These are phyloP conservation scores for Neofusicoccum umdonicola DNA, from an alignment of 2,329 filamentous ascomycete species.

Conservation along the genomic window DNA sequence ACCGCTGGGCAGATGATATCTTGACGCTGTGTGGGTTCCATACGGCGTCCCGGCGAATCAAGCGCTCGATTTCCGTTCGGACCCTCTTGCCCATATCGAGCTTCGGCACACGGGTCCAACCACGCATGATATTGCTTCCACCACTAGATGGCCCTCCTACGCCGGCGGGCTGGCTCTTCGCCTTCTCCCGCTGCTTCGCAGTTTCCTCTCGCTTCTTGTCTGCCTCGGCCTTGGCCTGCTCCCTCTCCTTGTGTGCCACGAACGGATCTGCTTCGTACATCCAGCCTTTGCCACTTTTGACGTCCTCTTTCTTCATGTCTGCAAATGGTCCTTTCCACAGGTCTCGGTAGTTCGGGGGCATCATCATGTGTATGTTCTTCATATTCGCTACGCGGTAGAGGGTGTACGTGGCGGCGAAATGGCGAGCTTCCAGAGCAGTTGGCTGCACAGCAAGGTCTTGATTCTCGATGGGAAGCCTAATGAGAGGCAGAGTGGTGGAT, in stretches of 20 bases:
- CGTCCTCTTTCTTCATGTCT: conserved; percentile 75
- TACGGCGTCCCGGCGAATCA: conserved; percentile 73
- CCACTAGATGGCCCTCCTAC: conserved; percentile 28
- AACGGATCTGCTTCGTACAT: conserved; percentile 97
- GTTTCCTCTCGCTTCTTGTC: conserved; percentile 76
- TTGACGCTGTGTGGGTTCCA: conserved; percentile 82
- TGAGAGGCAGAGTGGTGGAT: conserved; percentile 70
- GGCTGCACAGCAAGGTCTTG: conserved; percentile 73
- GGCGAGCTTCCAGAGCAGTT: conserved; percentile 83
- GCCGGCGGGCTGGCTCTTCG: conserved; percentile 33
- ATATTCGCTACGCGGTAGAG: conserved; percentile 91
- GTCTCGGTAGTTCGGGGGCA: conserved; percentile 85
- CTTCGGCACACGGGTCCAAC: conserved; percentile 82
- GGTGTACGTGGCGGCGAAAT: conserved; percentile 89
- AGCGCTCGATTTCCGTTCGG: conserved; percentile 71
- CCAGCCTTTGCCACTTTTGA: conserved; percentile 75
- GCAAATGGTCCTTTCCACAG: conserved; percentile 89
- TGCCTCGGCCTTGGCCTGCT: conserved; percentile 70
- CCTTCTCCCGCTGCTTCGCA: conserved; percentile 62
- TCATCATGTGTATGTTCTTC: conserved; percentile 91
- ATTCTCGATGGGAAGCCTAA: conserved; percentile 74
- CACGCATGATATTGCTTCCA: conserved; percentile 55
- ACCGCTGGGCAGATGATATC: conserved; percentile 59
- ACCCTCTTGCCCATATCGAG: conserved; percentile 89
- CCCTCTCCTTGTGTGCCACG: conserved; percentile 71